phyloP scores from a whole-genome alignment of 768 basidiomycete species.

The Leccinum variicolor region DNA sequence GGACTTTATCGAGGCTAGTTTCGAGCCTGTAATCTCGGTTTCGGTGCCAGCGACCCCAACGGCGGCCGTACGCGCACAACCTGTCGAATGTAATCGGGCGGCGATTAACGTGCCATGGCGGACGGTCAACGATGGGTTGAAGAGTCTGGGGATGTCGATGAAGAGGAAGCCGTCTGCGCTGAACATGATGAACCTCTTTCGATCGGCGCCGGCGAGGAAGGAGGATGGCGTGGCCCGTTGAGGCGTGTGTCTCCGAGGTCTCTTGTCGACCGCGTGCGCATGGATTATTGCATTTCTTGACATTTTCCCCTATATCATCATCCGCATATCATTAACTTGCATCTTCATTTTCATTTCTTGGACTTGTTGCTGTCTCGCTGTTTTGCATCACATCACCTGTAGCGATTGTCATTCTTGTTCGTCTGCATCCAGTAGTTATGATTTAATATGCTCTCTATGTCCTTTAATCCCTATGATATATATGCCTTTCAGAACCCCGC shows the following conservation, averaged over 20 bases:
- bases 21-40: constrained; percentile 16
- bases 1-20: constrained; percentile 46
- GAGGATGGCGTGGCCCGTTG: constrained; percentile 9
- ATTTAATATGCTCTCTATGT: not conserved
- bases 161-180: constrained; percentile 24
- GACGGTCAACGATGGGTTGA: constrained; percentile 5
- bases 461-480: not conserved
- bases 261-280: not conserved
- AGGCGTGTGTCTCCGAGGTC: not conserved
- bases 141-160: constrained; percentile 4
- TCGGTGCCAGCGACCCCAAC: not conserved
- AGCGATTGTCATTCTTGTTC: not conserved
- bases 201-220: constrained; percentile 17
- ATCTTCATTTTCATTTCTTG: not conserved
- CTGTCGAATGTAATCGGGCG: not conserved
- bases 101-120: constrained; percentile 6
- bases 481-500: not conserved
- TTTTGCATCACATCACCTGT: not conserved
- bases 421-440: not conserved
- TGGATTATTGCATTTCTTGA: not conserved
- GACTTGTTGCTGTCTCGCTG: not conserved
- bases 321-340: not conserved
- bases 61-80: not conserved
- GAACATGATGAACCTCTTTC: constrained; percentile 32
- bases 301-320: not conserved